Percentiles rank a stretch among this genome's conserved stretches.
These are phyloP conservation scores for Wallacemonas sp. DNA, from an alignment of 208 protist species.

Conservation along the genomic window DNA sequence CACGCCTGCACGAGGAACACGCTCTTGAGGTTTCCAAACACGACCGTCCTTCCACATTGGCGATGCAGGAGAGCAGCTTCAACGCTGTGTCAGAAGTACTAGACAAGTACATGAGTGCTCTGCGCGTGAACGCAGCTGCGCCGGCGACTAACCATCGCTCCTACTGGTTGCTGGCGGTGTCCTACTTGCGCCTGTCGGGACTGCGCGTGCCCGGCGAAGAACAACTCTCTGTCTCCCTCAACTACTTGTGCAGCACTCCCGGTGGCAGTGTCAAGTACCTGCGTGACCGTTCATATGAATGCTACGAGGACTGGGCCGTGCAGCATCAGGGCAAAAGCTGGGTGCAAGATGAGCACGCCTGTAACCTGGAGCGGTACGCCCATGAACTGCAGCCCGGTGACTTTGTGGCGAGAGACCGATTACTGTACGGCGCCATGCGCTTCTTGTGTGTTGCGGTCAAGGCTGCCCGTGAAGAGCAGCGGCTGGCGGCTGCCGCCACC, in stretches of 20 bases:
- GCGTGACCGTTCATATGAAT: slow-evolving; percentile 28
- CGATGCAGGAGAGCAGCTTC: slow-evolving; percentile 23
- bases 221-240: slow-evolving; percentile 4
- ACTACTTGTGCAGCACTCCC: slow-evolving; percentile 18
- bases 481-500: neutral
- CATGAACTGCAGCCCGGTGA: slow-evolving; percentile 20
- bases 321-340: slow-evolving; percentile 11
- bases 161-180: slow-evolving; percentile 43
- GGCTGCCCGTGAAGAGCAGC: slow-evolving; percentile 3
- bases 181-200: slow-evolving; percentile 38
- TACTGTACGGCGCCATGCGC: slow-evolving; percentile 27
- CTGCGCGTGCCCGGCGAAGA: neutral
- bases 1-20: slow-evolving; percentile 26
- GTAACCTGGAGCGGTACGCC: slow-evolving; percentile 9
- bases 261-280: slow-evolving; percentile 21
- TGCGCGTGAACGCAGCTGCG: neutral
- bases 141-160: slow-evolving; percentile 20
- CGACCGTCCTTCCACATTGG: slow-evolving; percentile 12
- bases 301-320: slow-evolving; percentile 27
- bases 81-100: slow-evolving; percentile 32
- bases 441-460: slow-evolving; percentile 24
- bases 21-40: slow-evolving; percentile 7
- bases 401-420: slow-evolving; percentile 17
- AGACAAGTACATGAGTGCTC: slow-evolving; percentile 15
- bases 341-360: slow-evolving; percentile 4